These are phyloP conservation scores for Dactylis glomerata DNA, from an alignment of 176 grass and related monocot species.

Conservation along the genomic window DNA sequence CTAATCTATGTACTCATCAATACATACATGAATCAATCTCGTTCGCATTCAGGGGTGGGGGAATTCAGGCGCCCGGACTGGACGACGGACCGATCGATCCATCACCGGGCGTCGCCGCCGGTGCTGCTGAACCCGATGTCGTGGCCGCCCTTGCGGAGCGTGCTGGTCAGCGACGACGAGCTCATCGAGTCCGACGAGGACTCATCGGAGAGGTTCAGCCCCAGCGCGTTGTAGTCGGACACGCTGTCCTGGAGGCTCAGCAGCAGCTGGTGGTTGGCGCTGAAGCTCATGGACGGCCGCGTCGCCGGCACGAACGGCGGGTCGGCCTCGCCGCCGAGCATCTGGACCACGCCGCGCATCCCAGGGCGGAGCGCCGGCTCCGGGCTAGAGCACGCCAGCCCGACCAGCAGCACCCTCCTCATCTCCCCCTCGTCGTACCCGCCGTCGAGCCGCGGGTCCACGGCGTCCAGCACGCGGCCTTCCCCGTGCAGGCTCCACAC, in stretches of 20 bases:
- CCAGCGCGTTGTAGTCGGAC: conserved; percentile 89
- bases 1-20: conserved; percentile 57
- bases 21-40: conserved; percentile 31
- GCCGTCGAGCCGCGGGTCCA: conserved; percentile 48
- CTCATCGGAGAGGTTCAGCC: conserved; percentile 38
- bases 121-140: conserved; percentile 40
- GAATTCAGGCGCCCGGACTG: background rate
- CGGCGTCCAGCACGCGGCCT: conserved; percentile 41
- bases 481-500: conserved; percentile 90
- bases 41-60: background rate
- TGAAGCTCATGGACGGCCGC: conserved; percentile 78
- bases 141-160: conserved; percentile 51
- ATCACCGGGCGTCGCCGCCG: conserved; percentile 34
- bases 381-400: conserved; percentile 78
- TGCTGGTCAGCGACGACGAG: conserved; percentile 62
- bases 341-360: conserved; percentile 82
- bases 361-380: conserved; percentile 60
- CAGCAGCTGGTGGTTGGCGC: conserved; percentile 77
- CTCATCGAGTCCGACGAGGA: conserved; percentile 55
- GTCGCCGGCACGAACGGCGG: conserved; percentile 76
- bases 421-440: conserved; percentile 74
- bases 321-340: conserved; percentile 76
- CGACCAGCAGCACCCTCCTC: conserved; percentile 57
- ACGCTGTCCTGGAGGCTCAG: conserved; percentile 90
- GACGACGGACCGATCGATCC: background rate